Evolutionary conservation across 139 green algal species (phyloP), one percentile per base, ranked within the genome.

Genomic region (Chlamydomonas sphaeroides): DNA sequence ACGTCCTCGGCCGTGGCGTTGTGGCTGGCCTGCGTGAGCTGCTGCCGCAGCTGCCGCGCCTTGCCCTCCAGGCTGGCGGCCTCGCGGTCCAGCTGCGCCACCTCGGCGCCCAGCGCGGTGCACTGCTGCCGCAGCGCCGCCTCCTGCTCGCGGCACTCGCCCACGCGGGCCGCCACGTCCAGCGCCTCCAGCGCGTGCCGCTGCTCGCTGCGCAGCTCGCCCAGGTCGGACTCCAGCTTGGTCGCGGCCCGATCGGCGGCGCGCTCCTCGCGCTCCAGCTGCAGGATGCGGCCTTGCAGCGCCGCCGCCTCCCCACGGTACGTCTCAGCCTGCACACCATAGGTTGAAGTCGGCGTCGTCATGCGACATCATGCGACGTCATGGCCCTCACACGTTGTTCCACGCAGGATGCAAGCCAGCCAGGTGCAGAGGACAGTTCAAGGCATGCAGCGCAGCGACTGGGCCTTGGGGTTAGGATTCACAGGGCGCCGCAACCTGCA

Each of bases 291-390:
- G 65, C 65, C 63, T 14, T 84, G 77, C 8, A 84, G 63, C 17
- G 38, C 61, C 5, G 67, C 23, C 1, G 77, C 77, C 49, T 84
- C 77, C 28, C 67, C 67, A 17, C 77, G 65, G 20, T 76, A 68
- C 4, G 77, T 56, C 45, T 84, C 77, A 25, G 77, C 77, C 77
- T 84, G 77, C 14, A n/a, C n/a, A n/a, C n/a, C n/a, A n/a, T n/a
- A n/a, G n/a, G n/a, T n/a, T n/a, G n/a, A n/a, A n/a, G n/a, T n/a
- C n/a, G n/a, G n/a, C n/a, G n/a, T n/a, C n/a, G n/a, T n/a, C n/a
- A n/a, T n/a, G n/a, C n/a, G n/a, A n/a, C n/a, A n/a, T n/a, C n/a
- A n/a, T n/a, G n/a, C n/a, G n/a, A n/a, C n/a, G n/a, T n/a, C n/a
- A n/a, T n/a, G n/a, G n/a, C n/a, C n/a, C n/a, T n/a, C n/a, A n/a